Evolutionary conservation across 1,139 yeast genomes (phyloP), one percentile per base, ranked within the genome.

Genomic region (Saccharomyces hybrid): DNA sequence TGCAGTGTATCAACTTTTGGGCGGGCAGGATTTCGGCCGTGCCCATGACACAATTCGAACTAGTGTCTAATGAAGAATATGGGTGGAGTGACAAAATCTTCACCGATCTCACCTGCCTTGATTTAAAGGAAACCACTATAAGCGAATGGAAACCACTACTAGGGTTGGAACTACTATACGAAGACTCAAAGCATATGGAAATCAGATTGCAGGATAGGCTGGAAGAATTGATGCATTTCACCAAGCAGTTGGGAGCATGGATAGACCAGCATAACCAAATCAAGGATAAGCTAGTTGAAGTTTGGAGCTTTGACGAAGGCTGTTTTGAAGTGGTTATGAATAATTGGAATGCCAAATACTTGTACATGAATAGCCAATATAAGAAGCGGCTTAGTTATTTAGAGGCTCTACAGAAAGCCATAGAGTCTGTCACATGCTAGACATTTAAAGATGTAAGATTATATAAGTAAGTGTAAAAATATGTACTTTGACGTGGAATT

Each of bases 1-100:
- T 87, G 34, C 81, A 85, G 61, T 80, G 93, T 2, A 84, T 95
- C 71, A 89, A 89, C 70, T 89, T 88, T 68, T 89, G 96, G 96
- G 89, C 96, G 2, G 86, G 95, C 2, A 78, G 93, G 60, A 81
- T 85, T 41, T 85, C 95, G 11, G 85, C 90, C 14, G 84, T 87
- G 31, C 96, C 96, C 1, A 68, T 77, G 2, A 64, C 67, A 1
- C 73, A 73, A 48, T 71, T 75, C 25, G 83, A 79, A 55, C 71
- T 88, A 56, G 81, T 88, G 11, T 80, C 90, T 1, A 85, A 87
- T 49, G 79, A 83, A 49, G 96, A 89, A 64, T 88, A 83, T 66
- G 96, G 96, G 4, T 90, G 96, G 96, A 80, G 79, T 27, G 57
- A 61, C 5, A 56, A 59, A 29, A 29, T 64, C n/a, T 53, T 73